Evolutionary conservation across 2,329 filamentous ascomycete species (phyloP), one percentile per base, ranked within the genome.

Genomic region (Fragosphaeria purpurea): DNA sequence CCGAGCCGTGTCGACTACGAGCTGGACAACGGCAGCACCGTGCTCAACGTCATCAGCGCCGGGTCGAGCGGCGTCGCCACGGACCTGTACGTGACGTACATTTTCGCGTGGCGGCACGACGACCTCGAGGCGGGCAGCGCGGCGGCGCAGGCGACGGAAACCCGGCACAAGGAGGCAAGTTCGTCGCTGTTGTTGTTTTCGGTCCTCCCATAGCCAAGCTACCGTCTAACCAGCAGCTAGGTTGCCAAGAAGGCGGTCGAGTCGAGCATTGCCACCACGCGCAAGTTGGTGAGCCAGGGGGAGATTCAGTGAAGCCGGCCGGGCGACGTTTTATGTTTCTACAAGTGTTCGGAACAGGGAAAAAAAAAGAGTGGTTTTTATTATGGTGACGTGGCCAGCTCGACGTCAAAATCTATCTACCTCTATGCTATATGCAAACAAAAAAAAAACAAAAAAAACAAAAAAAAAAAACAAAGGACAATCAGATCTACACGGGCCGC

Each of bases 1-100:
- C 65, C 64, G 11, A 54, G 51, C 48, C 55, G 61, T n/a, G 58
- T 65, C 8, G 60, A 63, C 43, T 67, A 63, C 49, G 42, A 42
- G 37, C 57, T 63, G 39, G 59, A 63, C 8, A 60, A 63, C 32
- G 65, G 65, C 34, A 62, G 59, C 44, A 58, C 53, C 43, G 59
- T 67, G 13, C 52, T 58, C 41, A 68, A 67, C 50, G 60, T 64
- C 42, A 55, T 66, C 42, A 56, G 58, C 43, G 32, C 44, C 12
- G 60, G 63, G 7, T 46, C 60, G 8, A 52, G 46, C 44, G 60
- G 55, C 47, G 53, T 56, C 31, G 47, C 57, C 6, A 46, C 53
- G 1, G 60, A 64, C 32, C 44, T 66, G 35, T 62, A 56, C 44
- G 53, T 67, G 56, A 67, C 65, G 10, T 66, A 63, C 52, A 53